Percentiles rank a stretch among this genome's conserved stretches.
These are phyloP conservation scores for Dimocarpus longan DNA, from an alignment of 345 rosid genomes.

Conservation along the genomic window DNA sequence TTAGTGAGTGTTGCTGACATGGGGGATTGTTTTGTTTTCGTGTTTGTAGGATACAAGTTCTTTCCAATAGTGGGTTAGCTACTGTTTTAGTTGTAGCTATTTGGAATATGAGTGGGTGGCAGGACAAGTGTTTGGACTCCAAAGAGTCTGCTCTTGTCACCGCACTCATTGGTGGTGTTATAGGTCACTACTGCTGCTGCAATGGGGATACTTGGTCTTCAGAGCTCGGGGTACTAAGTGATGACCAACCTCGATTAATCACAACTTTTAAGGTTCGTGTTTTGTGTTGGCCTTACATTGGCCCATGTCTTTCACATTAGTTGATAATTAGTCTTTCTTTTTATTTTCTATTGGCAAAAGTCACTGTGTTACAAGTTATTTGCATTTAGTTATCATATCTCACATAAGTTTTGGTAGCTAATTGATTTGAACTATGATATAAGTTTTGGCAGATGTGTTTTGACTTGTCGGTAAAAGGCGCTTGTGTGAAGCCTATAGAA, in stretches of 20 bases:
- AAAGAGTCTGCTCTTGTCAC: constrained; percentile 54
- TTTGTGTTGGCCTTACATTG: constrained; percentile 11
- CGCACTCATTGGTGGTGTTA: constrained; percentile 76
- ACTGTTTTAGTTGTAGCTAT: constrained; percentile 51
- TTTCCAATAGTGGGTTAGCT: constrained; percentile 77
- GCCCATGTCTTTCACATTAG: neutral
- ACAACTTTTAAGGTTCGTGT: constrained; percentile 80
- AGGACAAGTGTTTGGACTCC: constrained; percentile 78
- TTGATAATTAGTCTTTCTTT: neutral
- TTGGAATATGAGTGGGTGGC: constrained; percentile 59
- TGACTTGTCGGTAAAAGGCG: neutral
- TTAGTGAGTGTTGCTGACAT: neutral
- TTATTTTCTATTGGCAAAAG: neutral
- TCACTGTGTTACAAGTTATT: neutral
- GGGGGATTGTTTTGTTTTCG: constrained; percentile 17
- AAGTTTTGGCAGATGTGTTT: neutral
- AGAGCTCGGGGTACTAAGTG: constrained; percentile 93
- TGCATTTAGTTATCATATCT: neutral
- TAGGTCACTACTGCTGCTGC: constrained; percentile 89
- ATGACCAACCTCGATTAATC: constrained; percentile 83
- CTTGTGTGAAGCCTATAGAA: neutral
- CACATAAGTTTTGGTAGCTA: neutral
- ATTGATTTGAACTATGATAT: neutral
- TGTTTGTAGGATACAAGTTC: constrained; percentile 81
- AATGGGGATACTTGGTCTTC: constrained; percentile 99